Conservation (phyloP, 2,329 filamentous ascomycete genomes). For the Metarhizium album region DNA sequence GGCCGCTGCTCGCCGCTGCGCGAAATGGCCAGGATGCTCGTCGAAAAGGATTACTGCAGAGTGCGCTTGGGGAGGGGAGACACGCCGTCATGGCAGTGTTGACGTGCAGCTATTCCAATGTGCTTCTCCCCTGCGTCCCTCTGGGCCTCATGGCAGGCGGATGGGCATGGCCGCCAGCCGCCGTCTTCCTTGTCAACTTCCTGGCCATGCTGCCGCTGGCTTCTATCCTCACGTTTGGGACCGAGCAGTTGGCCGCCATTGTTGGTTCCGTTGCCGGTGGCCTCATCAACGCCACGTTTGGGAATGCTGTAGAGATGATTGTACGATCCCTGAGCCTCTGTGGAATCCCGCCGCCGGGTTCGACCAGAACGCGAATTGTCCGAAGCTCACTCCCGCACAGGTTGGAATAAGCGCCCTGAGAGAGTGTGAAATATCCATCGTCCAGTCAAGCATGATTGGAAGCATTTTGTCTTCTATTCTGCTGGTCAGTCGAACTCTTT, state of each 20-base stretch:
- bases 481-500: not conserved
- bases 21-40: not conserved
- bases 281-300: conserved; percentile 50
- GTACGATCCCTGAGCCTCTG: conserved; percentile 25
- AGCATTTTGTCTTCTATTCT: conserved; percentile 9
- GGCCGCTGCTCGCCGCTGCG: not conserved
- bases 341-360: not conserved
- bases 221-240: conserved; percentile 46
- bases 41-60: not conserved
- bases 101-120: conserved; percentile 26
- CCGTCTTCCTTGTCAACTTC: conserved; percentile 48
- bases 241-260: conserved; percentile 45
- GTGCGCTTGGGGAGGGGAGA: not conserved
- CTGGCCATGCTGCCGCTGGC: conserved; percentile 50
- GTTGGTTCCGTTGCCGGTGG: conserved; percentile 49
- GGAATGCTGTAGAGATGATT: conserved; percentile 52
- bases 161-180: conserved; percentile 29
- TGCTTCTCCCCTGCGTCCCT: conserved; percentile 54
- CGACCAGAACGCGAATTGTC: too few species aligned
- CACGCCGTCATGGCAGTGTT: conserved; percentile 7
- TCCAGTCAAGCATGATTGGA: conserved; percentile 11
- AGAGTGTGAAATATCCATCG: conserved; percentile 6
- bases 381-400: not conserved
- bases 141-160: conserved; percentile 46
- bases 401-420: conserved; percentile 7